Base-by-base conservation (phyloP, 768 basidiomycete species). In the Auricularia sp. region DNA sequence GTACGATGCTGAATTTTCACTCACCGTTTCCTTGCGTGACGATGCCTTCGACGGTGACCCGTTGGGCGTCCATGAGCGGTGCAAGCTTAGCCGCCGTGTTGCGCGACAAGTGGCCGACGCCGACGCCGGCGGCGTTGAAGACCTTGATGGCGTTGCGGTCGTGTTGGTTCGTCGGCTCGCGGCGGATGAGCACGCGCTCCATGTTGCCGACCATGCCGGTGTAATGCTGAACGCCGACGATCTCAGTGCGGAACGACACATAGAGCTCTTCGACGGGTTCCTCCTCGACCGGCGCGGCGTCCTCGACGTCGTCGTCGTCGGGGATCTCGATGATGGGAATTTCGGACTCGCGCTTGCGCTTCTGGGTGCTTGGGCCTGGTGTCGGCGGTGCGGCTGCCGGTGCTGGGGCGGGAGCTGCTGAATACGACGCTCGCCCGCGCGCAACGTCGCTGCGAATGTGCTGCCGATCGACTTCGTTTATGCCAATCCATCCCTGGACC, bases 161-260 rank as follows among this genome's bases (percentile, higher is more conserved):
- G 70, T 87, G 88, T 54, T 34, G 66, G 71, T 93, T 93, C 0
- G 71, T 66, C 0, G 90, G 88, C 70, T 93, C 83, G 68, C 90
- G 76, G 4, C 83, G 73, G 1, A 93, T 77, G 11, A 77, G 71
- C 12, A 93, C 90, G 73, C 92, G 83, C 72, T 95, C 91, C 23
- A 88, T 90, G 2, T 83, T 73, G 16, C 86, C 90, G 43, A 93
- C 93, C 63, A 94, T 70, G 84, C 88, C 88, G 71, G 78, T 78
- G 70, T 94, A 94, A 70, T 94, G 92, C 71, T 91, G 90, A 14
- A 94, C 77, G 0, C 93, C 93, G 0, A 94, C 93, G 10, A 92
- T 83, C 59, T 81, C 85, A 0, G 87, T 81, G 3, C 73, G 72
- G 70, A 86, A 61, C 14, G 75, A 78, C 53, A 84, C 81, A 70